Conservation (phyloP, 495 filamentous ascomycete species). For the Alectoria sarmentosa region DNA sequence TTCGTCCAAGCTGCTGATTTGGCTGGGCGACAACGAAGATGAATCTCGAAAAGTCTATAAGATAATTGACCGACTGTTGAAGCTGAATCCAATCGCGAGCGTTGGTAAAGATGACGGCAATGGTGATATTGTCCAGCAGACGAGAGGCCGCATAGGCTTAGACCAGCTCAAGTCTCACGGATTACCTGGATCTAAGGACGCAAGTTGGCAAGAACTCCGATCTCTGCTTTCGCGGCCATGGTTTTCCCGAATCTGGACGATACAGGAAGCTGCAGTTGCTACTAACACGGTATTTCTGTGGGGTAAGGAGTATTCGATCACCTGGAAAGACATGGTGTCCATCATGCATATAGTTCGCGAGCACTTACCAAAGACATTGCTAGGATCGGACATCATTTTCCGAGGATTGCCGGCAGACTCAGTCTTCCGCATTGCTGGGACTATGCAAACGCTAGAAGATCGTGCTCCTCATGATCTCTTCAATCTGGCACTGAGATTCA, state of each 20-base stretch:
- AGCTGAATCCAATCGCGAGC: background rate
- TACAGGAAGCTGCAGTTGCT: slow-evolving; percentile 3
- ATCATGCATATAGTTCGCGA: background rate
- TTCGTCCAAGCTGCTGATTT: background rate
- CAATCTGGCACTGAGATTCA: background rate
- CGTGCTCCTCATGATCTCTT: background rate
- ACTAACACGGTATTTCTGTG: background rate
- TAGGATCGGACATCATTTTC: background rate
- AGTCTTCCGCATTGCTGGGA: background rate
- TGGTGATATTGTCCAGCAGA: background rate
- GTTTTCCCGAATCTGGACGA: background rate
- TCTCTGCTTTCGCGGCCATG: background rate
- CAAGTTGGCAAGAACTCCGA: background rate
- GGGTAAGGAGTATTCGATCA: background rate
- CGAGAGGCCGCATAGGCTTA: background rate
- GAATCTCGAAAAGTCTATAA: background rate
- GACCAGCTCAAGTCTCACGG: background rate
- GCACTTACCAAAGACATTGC: background rate
- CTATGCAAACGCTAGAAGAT: background rate
- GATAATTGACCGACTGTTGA: background rate
- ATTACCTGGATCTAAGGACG: background rate
- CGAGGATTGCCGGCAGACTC: background rate
- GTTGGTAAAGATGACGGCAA: too few relatives aligned
- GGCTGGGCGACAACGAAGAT: slow-evolving; percentile 1
- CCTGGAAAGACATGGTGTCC: background rate